These are phyloP conservation scores for Amyloporia xantha DNA, from an alignment of 768 basidiomycete species.

Conservation along the genomic window DNA sequence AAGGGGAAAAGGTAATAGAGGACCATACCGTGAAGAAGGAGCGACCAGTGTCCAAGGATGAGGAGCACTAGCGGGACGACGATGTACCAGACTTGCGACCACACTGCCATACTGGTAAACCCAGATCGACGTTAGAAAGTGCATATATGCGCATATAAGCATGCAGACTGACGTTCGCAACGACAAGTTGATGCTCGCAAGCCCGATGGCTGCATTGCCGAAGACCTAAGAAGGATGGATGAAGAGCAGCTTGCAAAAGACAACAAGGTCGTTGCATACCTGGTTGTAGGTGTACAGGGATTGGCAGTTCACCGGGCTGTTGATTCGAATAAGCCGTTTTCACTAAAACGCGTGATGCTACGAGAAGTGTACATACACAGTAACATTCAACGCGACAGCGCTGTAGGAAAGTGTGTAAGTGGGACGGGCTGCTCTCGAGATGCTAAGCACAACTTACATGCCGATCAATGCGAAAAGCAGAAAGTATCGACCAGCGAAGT, in stretches of 20 bases:
- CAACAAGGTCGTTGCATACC: conserved; percentile 7
- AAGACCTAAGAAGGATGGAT: conserved; percentile 22
- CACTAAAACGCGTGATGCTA: too few relatives aligned
- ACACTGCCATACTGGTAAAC: conserved; percentile 49
- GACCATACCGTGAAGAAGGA: conserved; percentile 55
- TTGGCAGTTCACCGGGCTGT: conserved; percentile 37
- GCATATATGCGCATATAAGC: conserved; percentile 1
- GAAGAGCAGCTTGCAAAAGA: not conserved
- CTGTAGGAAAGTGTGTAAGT: conserved; percentile 16
- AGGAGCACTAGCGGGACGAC: conserved; percentile 42
- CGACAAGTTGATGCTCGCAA: conserved; percentile 43
- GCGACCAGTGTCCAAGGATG: conserved; percentile 68
- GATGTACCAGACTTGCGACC: conserved; percentile 52
- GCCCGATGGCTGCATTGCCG: conserved; percentile 37
- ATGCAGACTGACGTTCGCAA: conserved; percentile 33
- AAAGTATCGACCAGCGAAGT: conserved; percentile 40
- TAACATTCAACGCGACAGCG: conserved; percentile 32
- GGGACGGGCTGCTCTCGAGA: too few relatives aligned
- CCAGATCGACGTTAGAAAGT: not conserved
- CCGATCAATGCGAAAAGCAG: conserved; percentile 40
- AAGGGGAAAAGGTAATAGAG: not conserved
- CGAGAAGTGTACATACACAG: conserved; percentile 21
- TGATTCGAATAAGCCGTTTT: too few relatives aligned
- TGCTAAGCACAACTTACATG: conserved; percentile 31
- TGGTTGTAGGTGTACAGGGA: conserved; percentile 42